A percentile compares a stretch with the other conserved stretches of the same genome.
Conservation (phyloP, 2,329 filamentous ascomycete genomes). For the Colletotrichum spinosum region DNA sequence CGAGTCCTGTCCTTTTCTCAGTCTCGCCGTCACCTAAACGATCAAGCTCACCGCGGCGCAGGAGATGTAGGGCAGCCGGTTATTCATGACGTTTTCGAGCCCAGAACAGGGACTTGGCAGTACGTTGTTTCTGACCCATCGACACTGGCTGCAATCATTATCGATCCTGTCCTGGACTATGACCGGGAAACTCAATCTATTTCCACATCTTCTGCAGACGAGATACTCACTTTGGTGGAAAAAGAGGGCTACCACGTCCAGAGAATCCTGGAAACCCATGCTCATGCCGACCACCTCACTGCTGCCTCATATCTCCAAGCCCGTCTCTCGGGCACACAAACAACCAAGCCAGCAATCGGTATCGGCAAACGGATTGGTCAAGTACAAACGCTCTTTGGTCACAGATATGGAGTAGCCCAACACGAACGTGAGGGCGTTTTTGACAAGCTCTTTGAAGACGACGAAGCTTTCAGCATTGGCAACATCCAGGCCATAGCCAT, state of each 20-base stretch:
- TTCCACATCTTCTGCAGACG: conserved; percentile 64
- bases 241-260: conserved; percentile 60
- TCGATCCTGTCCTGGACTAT: conserved; percentile 72
- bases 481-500: conserved; percentile 57
- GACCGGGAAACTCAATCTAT: conserved; percentile 56
- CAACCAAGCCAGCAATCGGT: conserved; percentile 56
- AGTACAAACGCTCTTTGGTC: conserved; percentile 63
- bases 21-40: too few species aligned
- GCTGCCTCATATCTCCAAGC: conserved; percentile 68
- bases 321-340: conserved; percentile 50
- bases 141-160: conserved; percentile 63
- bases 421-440: conserved; percentile 61
- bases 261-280: conserved; percentile 71
- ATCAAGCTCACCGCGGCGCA: too few species aligned
- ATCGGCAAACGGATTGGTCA: conserved; percentile 65
- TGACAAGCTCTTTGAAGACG: conserved; percentile 64
- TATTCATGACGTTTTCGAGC: conserved; percentile 54
- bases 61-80: conserved; percentile 43
- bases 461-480: conserved; percentile 65
- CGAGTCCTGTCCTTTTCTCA: too few species aligned
- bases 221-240: conserved; percentile 56
- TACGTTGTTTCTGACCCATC: conserved; percentile 68
- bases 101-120: conserved; percentile 65
- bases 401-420: conserved; percentile 57
- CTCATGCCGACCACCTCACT: conserved; percentile 71